A percentile compares a stretch with the other conserved stretches of the same genome.
phyloP scores from a whole-genome alignment of 345 rosid species.

The Syzygium aqueum region DNA sequence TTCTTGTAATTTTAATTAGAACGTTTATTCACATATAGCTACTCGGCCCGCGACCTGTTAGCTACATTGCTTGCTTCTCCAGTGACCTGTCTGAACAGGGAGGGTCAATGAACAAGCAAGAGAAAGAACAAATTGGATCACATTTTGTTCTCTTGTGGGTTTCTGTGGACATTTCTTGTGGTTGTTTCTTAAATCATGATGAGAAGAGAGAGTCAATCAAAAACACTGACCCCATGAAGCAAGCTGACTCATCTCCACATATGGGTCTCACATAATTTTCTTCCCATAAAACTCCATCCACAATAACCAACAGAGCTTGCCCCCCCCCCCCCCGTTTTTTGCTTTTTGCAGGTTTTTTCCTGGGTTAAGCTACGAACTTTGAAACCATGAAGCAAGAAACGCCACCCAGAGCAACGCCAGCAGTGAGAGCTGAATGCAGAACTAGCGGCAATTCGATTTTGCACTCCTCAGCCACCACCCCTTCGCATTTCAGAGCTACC shows the following conservation, averaged over 20 bases:
- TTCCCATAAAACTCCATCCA: not conserved
- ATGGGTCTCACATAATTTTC: not conserved
- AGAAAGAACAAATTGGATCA: not conserved
- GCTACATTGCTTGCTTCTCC: not conserved
- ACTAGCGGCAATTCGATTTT: slow-evolving; percentile 3
- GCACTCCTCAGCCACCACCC: slow-evolving; percentile 6
- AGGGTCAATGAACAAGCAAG: not conserved
- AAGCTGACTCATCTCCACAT: not conserved
- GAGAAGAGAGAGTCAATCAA: not conserved
- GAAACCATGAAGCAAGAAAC: slow-evolving; percentile 19
- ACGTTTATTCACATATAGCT: not conserved
- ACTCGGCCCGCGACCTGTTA: not conserved
- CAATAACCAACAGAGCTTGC: not conserved
- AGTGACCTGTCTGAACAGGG: slow-evolving; percentile 1
- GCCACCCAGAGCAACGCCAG: not conserved
- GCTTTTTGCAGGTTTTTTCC: not conserved
- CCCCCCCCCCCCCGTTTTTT: not conserved
- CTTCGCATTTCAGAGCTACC: slow-evolving; percentile 33
- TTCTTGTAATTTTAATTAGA: no score
- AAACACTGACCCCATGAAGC: not conserved
- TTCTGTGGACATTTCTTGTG: not conserved
- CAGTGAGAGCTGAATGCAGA: slow-evolving; percentile 1
- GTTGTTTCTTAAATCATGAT: not conserved
- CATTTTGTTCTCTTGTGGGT: not conserved
- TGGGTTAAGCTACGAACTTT: not conserved